Base-by-base conservation (phyloP, 2,329 filamentous ascomycete species). In the Sarocladium brachiariae region DNA sequence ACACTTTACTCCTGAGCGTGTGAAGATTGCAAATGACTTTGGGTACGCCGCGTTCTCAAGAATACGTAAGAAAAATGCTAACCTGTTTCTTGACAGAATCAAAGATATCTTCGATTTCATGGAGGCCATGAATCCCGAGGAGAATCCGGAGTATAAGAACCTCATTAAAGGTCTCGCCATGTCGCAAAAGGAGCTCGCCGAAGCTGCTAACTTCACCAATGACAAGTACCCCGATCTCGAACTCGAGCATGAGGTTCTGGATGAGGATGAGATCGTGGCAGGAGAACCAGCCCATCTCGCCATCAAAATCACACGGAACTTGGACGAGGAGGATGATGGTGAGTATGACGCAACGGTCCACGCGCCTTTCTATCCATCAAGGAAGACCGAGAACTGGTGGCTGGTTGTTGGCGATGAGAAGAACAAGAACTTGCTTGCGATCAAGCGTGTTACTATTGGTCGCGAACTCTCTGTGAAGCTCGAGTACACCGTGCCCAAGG, bases 301-400 rank as follows among this genome's bases (percentile, higher is more conserved):
- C 61, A 82, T 99, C 59, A 86, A 84, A 63, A 86, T 99, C 55
- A 83, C 89, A 59, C 86, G 93, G 27, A 90, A 95, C 61, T 72
- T 92, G 4, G 85, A 83, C n/a, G 81, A 84, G 50, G 80, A 82
- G 50, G 45, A 48, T n/a, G n/a, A n/a, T 19, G 57, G 55, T 13
- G 84, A 88, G 56, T 79, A 87, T 14, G 89, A 96, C 65, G 80
- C 86, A 2, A 85, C 84, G 1, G 95, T 97, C 2, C 91, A 97
- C 64, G 91, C 92, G 49, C 93, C 93, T 0, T 99, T 97, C 76
- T 99, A 93, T 65, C 91, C 93, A 1, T 75, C 69, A 47, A 86
- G 86, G 67, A 99, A 99, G 77, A 86, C 89, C 73, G 93, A 99
- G 76, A 96, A 93, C 65, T 99, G 91, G 91, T 99, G 93, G 93